A percentile compares a stretch with the other conserved stretches of the same genome.
Conservation (phyloP, 371 early-diverging fungal species). For the Zychaea mexicana region DNA sequence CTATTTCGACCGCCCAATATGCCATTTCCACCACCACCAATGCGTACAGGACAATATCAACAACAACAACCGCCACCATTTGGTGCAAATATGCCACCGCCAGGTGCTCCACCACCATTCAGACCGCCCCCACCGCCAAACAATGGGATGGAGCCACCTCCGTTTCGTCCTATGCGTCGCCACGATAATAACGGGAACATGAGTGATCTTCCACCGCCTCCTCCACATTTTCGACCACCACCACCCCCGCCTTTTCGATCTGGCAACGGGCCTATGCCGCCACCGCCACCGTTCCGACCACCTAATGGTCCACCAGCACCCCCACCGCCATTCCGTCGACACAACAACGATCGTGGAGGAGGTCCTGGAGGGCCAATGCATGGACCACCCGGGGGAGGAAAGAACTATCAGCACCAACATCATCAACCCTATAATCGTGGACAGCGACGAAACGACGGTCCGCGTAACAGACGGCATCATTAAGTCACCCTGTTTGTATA, state of each 20-base stretch:
- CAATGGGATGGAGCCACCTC: conserved; percentile 14
- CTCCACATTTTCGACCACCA: conserved; percentile 21
- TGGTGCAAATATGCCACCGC: background rate
- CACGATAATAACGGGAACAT: conserved; percentile 16
- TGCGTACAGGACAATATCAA: conserved; percentile 4
- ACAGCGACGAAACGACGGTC: background rate
- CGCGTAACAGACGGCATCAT: conserved; percentile 1
- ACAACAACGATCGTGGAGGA: conserved; percentile 1
- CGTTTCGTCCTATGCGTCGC: conserved; percentile 21
- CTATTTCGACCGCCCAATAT: conserved; percentile 30
- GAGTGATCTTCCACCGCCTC: conserved; percentile 13
- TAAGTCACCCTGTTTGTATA: background rate
- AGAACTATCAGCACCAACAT: background rate
- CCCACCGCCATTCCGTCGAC: conserved; percentile 7
- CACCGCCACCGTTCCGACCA: conserved; percentile 10
- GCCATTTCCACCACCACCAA: conserved; percentile 2
- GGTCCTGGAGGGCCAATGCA: conserved; percentile 8
- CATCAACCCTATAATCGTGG: conserved; percentile 4
- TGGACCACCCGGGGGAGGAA: background rate
- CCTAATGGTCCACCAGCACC: background rate
- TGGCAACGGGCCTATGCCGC: conserved; percentile 4
- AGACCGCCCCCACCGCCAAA: conserved; percentile 5
- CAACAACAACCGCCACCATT: background rate
- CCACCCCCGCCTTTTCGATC: conserved; percentile 12
- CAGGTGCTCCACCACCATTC: conserved; percentile 18